Evolutionary conservation across 1,139 yeast genomes (phyloP).

Genomic region (Arxiozyma bovina): DNA sequence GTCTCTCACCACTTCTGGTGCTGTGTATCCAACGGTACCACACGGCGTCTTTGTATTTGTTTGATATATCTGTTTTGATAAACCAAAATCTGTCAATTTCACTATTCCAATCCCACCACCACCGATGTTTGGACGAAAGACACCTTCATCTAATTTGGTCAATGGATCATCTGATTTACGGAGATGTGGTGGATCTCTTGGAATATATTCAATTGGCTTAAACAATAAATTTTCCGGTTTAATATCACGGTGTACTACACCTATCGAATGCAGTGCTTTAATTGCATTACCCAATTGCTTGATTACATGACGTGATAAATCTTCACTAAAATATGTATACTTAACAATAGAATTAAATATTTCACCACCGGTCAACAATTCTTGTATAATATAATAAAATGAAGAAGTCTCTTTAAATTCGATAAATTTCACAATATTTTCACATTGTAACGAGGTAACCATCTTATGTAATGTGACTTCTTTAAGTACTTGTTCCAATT

Average conservation of each 20-base stretch:
- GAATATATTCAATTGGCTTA: constrained; percentile 58
- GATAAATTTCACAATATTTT: constrained; percentile 61
- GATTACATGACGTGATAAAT: constrained; percentile 75
- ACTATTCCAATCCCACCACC: constrained; percentile 85
- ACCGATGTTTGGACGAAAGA: constrained; percentile 65
- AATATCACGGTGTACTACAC: constrained; percentile 89
- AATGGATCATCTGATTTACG: constrained; percentile 66
- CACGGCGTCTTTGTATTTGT: constrained; percentile 75
- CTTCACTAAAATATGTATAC: constrained; percentile 83
- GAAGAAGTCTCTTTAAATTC: constrained; percentile 58
- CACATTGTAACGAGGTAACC: constrained; percentile 39
- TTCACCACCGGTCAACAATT: constrained; percentile 88
- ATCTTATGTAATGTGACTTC: constrained; percentile 59
- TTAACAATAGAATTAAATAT: constrained; percentile 88
- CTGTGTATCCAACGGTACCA: constrained; percentile 87
- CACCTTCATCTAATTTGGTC: constrained; percentile 79
- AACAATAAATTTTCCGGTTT: constrained; percentile 89
- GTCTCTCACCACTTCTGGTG: constrained; percentile 87
- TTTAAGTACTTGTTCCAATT: constrained; percentile 46
- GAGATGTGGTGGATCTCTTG: constrained; percentile 41
- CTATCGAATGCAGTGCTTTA: constrained; percentile 69
- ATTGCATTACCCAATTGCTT: constrained; percentile 78
- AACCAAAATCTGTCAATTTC: constrained; percentile 87
- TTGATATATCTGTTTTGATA: constrained; percentile 72
- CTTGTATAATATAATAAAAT: constrained; percentile 72